Evolutionary conservation across 768 basidiomycete genomes (phyloP), one percentile per base, ranked within the genome.

Genomic region (Mycena latifolia): DNA sequence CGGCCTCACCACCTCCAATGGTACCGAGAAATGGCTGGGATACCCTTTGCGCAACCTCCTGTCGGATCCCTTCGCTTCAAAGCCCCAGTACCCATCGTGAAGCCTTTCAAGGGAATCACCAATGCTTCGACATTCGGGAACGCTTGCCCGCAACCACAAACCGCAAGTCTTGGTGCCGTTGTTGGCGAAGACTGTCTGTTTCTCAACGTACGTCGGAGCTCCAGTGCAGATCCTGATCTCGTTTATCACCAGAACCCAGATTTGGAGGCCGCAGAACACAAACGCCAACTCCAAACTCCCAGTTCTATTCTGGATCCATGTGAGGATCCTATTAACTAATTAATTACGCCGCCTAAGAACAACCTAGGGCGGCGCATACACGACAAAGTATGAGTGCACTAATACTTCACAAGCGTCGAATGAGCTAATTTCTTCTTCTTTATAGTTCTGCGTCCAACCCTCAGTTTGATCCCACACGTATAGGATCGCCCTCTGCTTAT

Each of bases 1-100:
- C 3, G 88, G 87, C 11, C 66, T 84, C 6, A 62, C 77, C 10
- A 80, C 79, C 15, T 51, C 76, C 0, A 83, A 84, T 51, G 83
- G 82, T 11, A 82, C 83, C 12, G 85, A 89, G 54, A 79, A 80
- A 71, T 91, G 88, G 84, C 79, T 89, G 15, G 89, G 89, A 3
- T 83, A 35, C 89, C 85, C 0, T 92, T 80, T 61, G 89, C 87
- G 5, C 76, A 83, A 64, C 80, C 89, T 2, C 90, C 90, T 0
- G 68, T 86, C 0, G 89, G 88, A 2, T 43, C 71, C 9, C 79
- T 90, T 47, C 83, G 89, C 3, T 89, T 91, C 76, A 85, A 84
- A 65, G 82, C 85, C 0, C 88, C 90, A 3, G 77, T 83, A 0
- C 72, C 82, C 3, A 79, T 88, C 60, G 75, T 76, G 20, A 69